A percentile compares a stretch with the other conserved stretches of the same genome.
phyloP scores from a whole-genome alignment of 1,139 yeast genomes.

The Eremothecium cymbalariae region DNA sequence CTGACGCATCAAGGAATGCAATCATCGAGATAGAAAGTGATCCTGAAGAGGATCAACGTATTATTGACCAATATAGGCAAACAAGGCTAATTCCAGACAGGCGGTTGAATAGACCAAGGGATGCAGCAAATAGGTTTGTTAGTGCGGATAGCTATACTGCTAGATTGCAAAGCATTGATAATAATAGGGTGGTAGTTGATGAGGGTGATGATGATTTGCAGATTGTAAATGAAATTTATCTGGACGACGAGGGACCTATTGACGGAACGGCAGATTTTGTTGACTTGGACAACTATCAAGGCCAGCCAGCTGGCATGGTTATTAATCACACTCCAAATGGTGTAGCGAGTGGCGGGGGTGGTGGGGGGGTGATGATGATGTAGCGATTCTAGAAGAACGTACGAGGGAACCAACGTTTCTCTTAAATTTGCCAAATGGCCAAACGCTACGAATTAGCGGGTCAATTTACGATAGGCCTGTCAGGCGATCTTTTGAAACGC shows the following conservation, averaged over 20 bases:
- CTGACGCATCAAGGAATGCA: conserved; percentile 1
- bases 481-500: conserved; percentile 25
- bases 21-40: conserved; percentile 27
- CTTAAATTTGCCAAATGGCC: conserved; percentile 27
- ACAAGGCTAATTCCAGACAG: conserved; percentile 15
- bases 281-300: conserved; percentile 21
- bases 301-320: not conserved
- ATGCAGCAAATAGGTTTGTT: conserved; percentile 17
- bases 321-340: conserved; percentile 5
- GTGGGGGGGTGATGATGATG: conserved; percentile 23
- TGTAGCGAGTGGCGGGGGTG: conserved; percentile 5
- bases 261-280: conserved; percentile 19
- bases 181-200: conserved; percentile 5
- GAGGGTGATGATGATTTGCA: conserved; percentile 19
- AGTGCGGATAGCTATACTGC: not conserved
- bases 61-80: conserved; percentile 12
- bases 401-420: conserved; percentile 18
- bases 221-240: conserved; percentile 18
- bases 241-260: conserved; percentile 15
- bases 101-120: conserved; percentile 17
- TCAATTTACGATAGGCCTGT: conserved; percentile 22
- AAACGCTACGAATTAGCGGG: conserved; percentile 19
- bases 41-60: conserved; percentile 21
- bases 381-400: conserved; percentile 25
- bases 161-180: not conserved